phyloP scores from a whole-genome alignment of 805 yeast species.

The Candida peoriensis region DNA sequence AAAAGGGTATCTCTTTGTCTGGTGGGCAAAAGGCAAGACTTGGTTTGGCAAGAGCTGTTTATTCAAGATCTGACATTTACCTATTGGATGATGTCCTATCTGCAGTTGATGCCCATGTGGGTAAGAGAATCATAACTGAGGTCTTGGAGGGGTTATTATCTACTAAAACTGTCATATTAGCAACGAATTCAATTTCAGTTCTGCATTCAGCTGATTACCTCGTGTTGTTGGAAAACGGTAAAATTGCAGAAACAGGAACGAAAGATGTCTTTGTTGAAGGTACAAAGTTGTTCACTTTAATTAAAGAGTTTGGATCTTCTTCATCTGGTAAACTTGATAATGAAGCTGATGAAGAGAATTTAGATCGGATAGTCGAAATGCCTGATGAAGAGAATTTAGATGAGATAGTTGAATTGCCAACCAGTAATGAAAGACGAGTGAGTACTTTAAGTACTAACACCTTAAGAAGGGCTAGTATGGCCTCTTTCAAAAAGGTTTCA shows the following conservation, averaged over 20 bases:
- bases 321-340: background rate
- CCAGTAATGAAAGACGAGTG: slow-evolving; percentile 6
- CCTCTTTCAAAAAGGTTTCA: slow-evolving; percentile 45
- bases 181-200: slow-evolving; percentile 84
- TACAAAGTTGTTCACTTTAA: slow-evolving; percentile 45
- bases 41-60: slow-evolving; percentile 92
- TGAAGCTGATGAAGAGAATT: slow-evolving; percentile 25
- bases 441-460: slow-evolving; percentile 8
- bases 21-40: slow-evolving; percentile 98
- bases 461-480: slow-evolving; percentile 57
- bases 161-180: slow-evolving; percentile 69
- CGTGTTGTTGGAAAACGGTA: slow-evolving; percentile 65
- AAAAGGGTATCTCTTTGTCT: slow-evolving; percentile 91
- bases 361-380: slow-evolving; percentile 7
- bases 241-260: slow-evolving; percentile 60
- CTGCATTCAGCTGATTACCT: slow-evolving; percentile 69
- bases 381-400: slow-evolving; percentile 12
- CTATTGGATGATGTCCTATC: slow-evolving; percentile 88
- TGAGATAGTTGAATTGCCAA: slow-evolving; percentile 8
- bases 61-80: slow-evolving; percentile 88
- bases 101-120: slow-evolving; percentile 98
- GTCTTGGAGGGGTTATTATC: slow-evolving; percentile 83
- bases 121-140: slow-evolving; percentile 74
- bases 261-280: slow-evolving; percentile 45
- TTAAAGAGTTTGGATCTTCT: slow-evolving; percentile 55